phyloP scores from a whole-genome alignment of 2,329 filamentous ascomycete genomes.

The Alternaria angustiovoidea region DNA sequence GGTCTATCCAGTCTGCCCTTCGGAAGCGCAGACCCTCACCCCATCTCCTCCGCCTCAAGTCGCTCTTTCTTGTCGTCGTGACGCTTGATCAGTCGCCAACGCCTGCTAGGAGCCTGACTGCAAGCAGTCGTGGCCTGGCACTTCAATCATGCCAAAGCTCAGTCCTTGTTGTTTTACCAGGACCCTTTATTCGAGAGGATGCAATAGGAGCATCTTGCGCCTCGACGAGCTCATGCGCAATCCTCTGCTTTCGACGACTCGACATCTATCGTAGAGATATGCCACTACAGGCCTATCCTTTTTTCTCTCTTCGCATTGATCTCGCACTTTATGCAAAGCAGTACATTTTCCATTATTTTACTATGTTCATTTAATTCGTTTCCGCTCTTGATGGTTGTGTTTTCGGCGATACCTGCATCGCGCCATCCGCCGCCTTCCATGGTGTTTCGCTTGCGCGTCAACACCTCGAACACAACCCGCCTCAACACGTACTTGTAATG shows the following conservation, averaged over 20 bases:
- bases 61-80: background rate
- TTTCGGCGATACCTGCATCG: background rate
- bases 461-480: constrained; percentile 1
- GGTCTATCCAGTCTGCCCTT: constrained; percentile 32
- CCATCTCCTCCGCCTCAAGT: constrained; percentile 20
- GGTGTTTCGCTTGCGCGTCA: constrained; percentile 4
- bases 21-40: constrained; percentile 24
- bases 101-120: background rate
- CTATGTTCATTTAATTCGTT: background rate
- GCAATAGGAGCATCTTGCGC: background rate
- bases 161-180: background rate
- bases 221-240: background rate
- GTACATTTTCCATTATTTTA: background rate
- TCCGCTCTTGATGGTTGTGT: background rate
- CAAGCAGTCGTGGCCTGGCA: constrained; percentile 1
- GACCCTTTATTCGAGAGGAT: background rate
- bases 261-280: background rate
- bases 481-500: background rate
- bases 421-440: background rate
- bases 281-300: background rate
- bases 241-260: background rate
- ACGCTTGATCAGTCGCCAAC: background rate
- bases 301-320: background rate
- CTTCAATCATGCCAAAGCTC: background rate
- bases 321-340: background rate